Conservation (phyloP, 2,329 filamentous ascomycete species). For the Myriosclerotinia scirpicola region DNA sequence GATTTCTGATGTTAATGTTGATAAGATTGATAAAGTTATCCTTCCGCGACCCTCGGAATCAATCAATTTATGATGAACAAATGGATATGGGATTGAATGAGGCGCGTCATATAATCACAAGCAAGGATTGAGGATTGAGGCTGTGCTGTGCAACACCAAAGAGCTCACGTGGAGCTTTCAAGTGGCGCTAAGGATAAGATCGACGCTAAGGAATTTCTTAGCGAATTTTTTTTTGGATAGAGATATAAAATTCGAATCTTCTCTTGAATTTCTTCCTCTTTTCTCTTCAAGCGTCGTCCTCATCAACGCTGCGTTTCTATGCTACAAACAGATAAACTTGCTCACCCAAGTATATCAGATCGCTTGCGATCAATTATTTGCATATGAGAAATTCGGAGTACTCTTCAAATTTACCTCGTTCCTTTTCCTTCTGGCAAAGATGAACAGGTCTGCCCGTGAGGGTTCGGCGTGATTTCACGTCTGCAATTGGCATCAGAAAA, state of each 20-base stretch:
- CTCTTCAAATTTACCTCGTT: conserved; percentile 65
- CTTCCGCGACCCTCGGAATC: conserved; percentile 9
- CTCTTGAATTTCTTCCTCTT: conserved; percentile 11
- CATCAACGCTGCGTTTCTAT: conserved; percentile 95
- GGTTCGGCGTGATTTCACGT: conserved; percentile 79
- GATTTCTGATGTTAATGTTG: conserved; percentile 12
- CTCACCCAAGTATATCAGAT: conserved; percentile 39
- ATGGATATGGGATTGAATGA: neutral
- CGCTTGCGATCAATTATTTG: conserved; percentile 42
- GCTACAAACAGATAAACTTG: conserved; percentile 69
- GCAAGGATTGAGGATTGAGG: conserved; percentile 17
- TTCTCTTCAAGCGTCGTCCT: conserved; percentile 66
- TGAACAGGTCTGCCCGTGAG: conserved; percentile 72
- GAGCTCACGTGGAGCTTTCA: neutral
- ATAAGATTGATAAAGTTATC: neutral
- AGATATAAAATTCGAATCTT: conserved; percentile 8
- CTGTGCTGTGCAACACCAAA: neutral
- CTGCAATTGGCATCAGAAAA: conserved; percentile 94
- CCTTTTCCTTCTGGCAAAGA: conserved; percentile 47
- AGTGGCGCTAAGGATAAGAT: neutral
- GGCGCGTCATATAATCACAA: conserved; percentile 14
- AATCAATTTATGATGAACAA: conserved; percentile 8
- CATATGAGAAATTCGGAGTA: conserved; percentile 99
- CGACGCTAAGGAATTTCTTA: conserved; percentile 9
- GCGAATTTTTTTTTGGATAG: conserved; percentile 4